Evolutionary conservation across 176 grass and related monocot genomes (phyloP), one percentile per base, ranked within the genome.

Genomic region (Calamus simplicifolius): DNA sequence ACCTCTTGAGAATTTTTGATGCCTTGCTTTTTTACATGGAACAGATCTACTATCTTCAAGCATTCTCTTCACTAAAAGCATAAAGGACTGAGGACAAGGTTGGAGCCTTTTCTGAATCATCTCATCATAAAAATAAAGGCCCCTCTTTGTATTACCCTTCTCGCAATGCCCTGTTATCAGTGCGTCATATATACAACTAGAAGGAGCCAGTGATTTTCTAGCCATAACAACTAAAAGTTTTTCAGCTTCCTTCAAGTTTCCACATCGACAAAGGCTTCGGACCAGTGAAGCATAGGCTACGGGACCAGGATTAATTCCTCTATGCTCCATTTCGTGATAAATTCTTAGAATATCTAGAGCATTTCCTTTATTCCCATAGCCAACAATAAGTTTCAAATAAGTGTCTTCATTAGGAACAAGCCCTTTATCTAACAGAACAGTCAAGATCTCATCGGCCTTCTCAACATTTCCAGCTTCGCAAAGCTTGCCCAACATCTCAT

Each of bases 321-420:
- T 82, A 57, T 82, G 81, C 28, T 75, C 81, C 75, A 97, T 91
- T 64, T 97, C 87, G 67, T 85, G 64, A 52, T 91, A 97, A 66
- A 81, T 57, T 75, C 62, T 82, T 18, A 85, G 64, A 51, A 85
- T 56, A 29, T 88, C 81, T 73, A 75, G 31, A 13, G 35, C 28
- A 58, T 97, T 61, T 66, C 74, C 48, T 43, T 30, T 70, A 10
- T 52, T 72, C 10, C 51, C 30, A 70, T 91, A 91, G 49, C 87
- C 87, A 50, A 75, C 49, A 13, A 91, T 67, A 30, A 91, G 71
- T 6, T 10, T 77, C 17, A 29, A 18, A 73, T 91, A 97, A 53
- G 71, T 77, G 35, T 71, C 65, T 55, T 69, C 16, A 67, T 72
- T 73, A 66, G 87, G 78, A 70, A 77, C 27, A 63, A 78, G 28